Evolutionary conservation across 768 basidiomycete genomes (phyloP).

Genomic region (Termitomyces sp.): DNA sequence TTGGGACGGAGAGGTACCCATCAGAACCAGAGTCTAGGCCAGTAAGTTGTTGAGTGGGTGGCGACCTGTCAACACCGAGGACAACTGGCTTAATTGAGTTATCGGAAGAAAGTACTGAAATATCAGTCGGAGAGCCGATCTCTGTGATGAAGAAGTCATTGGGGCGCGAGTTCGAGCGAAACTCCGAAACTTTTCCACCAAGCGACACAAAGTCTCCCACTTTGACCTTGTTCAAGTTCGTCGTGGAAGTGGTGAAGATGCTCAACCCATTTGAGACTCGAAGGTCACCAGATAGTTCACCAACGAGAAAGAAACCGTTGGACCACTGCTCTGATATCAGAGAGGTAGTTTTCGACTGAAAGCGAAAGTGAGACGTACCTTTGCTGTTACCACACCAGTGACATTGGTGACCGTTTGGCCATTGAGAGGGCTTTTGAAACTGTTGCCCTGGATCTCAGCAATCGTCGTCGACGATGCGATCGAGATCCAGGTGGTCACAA

Average conservation of each 20-base stretch:
- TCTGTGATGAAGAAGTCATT: conserved; percentile 52
- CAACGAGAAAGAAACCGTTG: conserved; percentile 47
- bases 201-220: conserved; percentile 49
- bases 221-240: conserved; percentile 32
- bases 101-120: conserved; percentile 40
- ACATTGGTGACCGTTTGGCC: conserved; percentile 44
- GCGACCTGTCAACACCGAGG: conserved; percentile 48
- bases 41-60: conserved; percentile 46
- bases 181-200: conserved; percentile 45
- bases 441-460: conserved; percentile 50
- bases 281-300: conserved; percentile 37
- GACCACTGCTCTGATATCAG: conserved; percentile 28
- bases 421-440: conserved; percentile 42
- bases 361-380: conserved; percentile 30
- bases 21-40: conserved; percentile 49
- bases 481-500: conserved; percentile 26
- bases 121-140: conserved; percentile 38
- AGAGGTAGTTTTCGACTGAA: not conserved
- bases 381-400: conserved; percentile 50
- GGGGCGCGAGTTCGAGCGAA: conserved; percentile 36
- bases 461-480: conserved; percentile 31
- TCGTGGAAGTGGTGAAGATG: conserved; percentile 41
- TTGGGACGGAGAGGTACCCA: conserved; percentile 54
- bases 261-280: conserved; percentile 50
- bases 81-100: conserved; percentile 46